Conservation (phyloP, 495 filamentous ascomycete genomes). For the Penicillium canariense region DNA sequence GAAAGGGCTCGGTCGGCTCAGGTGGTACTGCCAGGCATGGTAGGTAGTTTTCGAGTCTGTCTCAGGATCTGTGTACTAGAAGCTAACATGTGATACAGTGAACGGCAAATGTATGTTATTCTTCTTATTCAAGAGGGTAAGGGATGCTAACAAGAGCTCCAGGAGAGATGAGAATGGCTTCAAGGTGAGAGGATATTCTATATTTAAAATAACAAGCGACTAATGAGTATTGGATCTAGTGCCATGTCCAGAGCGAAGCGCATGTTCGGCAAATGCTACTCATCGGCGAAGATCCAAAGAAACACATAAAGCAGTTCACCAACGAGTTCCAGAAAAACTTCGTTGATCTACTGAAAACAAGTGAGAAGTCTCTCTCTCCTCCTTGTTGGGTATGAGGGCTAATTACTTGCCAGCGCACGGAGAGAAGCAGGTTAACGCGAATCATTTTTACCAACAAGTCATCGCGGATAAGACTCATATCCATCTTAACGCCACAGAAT, state of each 20-base stretch:
- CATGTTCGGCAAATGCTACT: constrained; percentile 85
- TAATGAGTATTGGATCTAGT: no score
- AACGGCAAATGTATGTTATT: constrained; percentile 41
- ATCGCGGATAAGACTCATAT: constrained; percentile 58
- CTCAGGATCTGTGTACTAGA: not conserved
- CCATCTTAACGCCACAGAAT: constrained; percentile 91
- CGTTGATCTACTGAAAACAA: constrained; percentile 66
- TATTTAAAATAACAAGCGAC: no score
- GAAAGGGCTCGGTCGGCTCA: constrained; percentile 79
- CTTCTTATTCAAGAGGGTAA: no score
- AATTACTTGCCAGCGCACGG: constrained; percentile 54
- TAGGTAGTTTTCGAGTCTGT: not conserved
- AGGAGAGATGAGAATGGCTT: constrained; percentile 56
- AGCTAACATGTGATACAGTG: not conserved
- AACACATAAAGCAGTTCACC: constrained; percentile 72
- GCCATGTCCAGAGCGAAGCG: constrained; percentile 73
- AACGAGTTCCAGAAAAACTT: constrained; percentile 81
- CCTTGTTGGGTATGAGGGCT: not conserved
- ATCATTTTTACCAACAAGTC: constrained; percentile 89
- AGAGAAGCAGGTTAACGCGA: constrained; percentile 79
- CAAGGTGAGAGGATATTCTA: no score
- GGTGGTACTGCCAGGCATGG: constrained; percentile 68
- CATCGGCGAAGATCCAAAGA: constrained; percentile 79
- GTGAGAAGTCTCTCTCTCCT: not conserved
- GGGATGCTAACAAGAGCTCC: no score